A percentile compares a stretch with the other conserved stretches of the same genome.
Evolutionary conservation across 2,329 filamentous ascomycete genomes (phyloP).

Genomic region (Paraphoma chrysanthemicola): DNA sequence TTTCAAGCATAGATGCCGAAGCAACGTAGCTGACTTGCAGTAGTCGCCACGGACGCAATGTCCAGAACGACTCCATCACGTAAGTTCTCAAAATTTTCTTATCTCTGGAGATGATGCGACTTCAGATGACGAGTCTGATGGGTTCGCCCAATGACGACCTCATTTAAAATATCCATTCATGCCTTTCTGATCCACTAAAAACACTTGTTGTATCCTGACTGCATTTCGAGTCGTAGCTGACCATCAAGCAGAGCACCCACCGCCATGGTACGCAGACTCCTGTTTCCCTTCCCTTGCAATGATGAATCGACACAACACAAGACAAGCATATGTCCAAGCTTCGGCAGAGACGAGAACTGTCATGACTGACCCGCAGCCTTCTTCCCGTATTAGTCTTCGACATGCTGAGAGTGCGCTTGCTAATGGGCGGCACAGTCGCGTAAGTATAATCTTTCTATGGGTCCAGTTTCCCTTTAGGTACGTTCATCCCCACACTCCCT

Average conservation of each 20-base stretch:
- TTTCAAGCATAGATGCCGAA: background rate
- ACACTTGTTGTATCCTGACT: background rate
- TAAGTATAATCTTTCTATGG: slow-evolving; percentile 1
- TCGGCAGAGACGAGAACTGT: slow-evolving; percentile 57
- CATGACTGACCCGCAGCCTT: slow-evolving; percentile 38
- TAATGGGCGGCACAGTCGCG: slow-evolving; percentile 25
- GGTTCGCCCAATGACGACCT: slow-evolving; percentile 70
- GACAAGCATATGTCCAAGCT: slow-evolving; percentile 99
- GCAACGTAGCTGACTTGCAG: slow-evolving; percentile 13
- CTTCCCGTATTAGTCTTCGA: slow-evolving; percentile 20
- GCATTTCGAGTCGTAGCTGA: slow-evolving; percentile 4
- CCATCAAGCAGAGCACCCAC: background rate
- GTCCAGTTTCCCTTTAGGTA: slow-evolving; percentile 9
- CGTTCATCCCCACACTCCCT: slow-evolving; percentile 5
- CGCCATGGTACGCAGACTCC: slow-evolving; percentile 24
- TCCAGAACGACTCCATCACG: too few species aligned
- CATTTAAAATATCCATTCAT: slow-evolving; percentile 74
- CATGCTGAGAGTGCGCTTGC: slow-evolving; percentile 20
- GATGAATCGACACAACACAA: slow-evolving; percentile 82
- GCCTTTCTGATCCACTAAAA: slow-evolving; percentile 50
- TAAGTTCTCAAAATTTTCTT: background rate
- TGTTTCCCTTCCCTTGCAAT: slow-evolving; percentile 49
- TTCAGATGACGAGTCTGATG: slow-evolving; percentile 80
- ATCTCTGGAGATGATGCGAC: slow-evolving; percentile 54
- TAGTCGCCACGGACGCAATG: background rate